Base-by-base conservation (phyloP, 2,329 filamentous ascomycete species). In the Hypoxylon sp. region DNA sequence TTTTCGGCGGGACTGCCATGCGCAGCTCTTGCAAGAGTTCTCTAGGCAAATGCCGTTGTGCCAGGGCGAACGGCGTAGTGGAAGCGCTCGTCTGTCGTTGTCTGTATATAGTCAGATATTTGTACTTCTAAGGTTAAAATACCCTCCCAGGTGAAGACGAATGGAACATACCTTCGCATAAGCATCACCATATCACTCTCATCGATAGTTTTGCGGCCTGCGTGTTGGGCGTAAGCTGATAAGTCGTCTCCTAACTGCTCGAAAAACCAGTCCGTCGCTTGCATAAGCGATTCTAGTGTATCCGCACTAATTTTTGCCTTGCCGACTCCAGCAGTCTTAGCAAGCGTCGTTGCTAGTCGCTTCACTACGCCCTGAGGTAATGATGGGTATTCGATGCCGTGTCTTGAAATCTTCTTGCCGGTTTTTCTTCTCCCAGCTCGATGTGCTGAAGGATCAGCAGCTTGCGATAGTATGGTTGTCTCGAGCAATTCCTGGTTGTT, bases 191-290 rank as follows among this genome's bases (percentile, higher is more conserved):
- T 88, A 75, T 97, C 93, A 70, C 86, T 90, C 76, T 95, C 92
- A 71, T 97, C 91, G 69, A 97, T 93, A 2, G 89, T 93, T 77
- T 91, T 95, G 30, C 93, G 87, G 30, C 91, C 90, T 4, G 91
- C 93, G 76, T 97, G 93, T 64, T 87, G 84, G 17, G 93, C 91
- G 76, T 94, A 97, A 2, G 89, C 89, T 11, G 87, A 86, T 56
- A 97, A 79, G 73, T 97, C 93, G 63, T 93, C 91, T 49, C 91
- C 88, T 2, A 91, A 81, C 76, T 97, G 93, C 78, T 96, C 92
- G 75, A 97, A 97, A 77, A 93, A 97, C 90, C 92, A 95, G 65
- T 96, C 92, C 2, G 91, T 91, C 0, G 93, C 92, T 74, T 93
- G 89, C 72, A 90, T 88, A 56, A 97, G 87, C 4, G 90, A 89